Percentiles rank a stretch among this genome's conserved stretches.
These are phyloP conservation scores for Candida tammaniensis DNA, from an alignment of 805 yeast species.

Conservation along the genomic window DNA sequence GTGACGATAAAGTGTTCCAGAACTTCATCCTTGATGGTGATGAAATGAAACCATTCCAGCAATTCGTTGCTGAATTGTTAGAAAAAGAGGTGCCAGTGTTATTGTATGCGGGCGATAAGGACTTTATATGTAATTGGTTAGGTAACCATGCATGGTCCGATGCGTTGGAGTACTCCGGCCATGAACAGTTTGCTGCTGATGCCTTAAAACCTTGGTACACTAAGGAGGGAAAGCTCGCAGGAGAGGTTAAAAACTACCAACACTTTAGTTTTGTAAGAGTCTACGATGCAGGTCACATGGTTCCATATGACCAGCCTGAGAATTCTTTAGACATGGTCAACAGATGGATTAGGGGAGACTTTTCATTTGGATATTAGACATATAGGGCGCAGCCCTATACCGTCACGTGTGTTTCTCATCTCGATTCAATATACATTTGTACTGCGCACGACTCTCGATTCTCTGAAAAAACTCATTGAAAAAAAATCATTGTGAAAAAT, in stretches of 20 bases:
- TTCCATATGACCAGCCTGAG: constrained; percentile 85
- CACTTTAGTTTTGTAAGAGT: constrained; percentile 79
- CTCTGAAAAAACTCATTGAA: constrained; percentile 2
- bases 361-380: constrained; percentile 19
- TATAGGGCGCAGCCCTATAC: constrained; percentile 3
- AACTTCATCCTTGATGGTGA: constrained; percentile 60
- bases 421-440: no score
- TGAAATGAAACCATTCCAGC: constrained; percentile 70
- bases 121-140: constrained; percentile 45
- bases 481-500: constrained; percentile 2
- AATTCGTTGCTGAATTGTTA: constrained; percentile 46
- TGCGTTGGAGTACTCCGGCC: constrained; percentile 24
- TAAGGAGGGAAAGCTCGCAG: constrained; percentile 46
- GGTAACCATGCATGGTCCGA: constrained; percentile 44
- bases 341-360: constrained; percentile 79
- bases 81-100: constrained; percentile 40
- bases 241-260: constrained; percentile 72
- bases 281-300: constrained; percentile 95
- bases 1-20: constrained; percentile 49
- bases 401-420: not conserved
- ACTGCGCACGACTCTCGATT: no score
- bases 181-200: constrained; percentile 17
- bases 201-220: constrained; percentile 39
- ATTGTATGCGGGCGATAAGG: constrained; percentile 45
- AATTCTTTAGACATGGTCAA: constrained; percentile 76